Conservation (phyloP, 345 rosid species). For the Carallia pectinifolia region DNA sequence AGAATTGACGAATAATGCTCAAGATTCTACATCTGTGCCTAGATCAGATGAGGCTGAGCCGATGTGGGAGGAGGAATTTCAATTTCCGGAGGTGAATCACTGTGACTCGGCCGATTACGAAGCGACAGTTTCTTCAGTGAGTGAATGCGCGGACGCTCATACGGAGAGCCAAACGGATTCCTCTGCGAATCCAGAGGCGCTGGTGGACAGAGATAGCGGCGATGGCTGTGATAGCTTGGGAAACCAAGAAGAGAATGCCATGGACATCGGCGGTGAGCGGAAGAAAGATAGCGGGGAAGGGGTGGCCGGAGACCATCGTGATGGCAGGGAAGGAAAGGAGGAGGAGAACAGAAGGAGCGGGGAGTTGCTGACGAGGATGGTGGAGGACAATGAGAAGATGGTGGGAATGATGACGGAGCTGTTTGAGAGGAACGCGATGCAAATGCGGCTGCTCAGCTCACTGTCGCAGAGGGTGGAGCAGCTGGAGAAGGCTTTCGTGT, state of each 20-base stretch:
- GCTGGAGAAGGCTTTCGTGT: constrained; percentile 51
- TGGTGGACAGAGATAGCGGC: neutral
- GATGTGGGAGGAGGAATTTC: neutral
- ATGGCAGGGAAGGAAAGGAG: neutral
- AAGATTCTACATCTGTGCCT: neutral
- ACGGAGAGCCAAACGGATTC: constrained; percentile 23
- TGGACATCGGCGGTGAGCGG: too few relatives aligned
- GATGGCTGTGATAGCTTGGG: neutral
- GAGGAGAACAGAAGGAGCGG: constrained; percentile 33
- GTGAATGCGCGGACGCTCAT: constrained; percentile 3
- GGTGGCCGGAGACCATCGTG: neutral
- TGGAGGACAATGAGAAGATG: constrained; percentile 60
- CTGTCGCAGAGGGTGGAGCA: constrained; percentile 54
- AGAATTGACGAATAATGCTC: too few relatives aligned
- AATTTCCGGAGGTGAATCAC: too few relatives aligned
- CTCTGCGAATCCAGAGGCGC: constrained; percentile 11
- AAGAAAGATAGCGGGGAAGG: neutral
- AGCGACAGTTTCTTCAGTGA: neutral
- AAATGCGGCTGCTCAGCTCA: constrained; percentile 39
- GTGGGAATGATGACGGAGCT: constrained; percentile 49
- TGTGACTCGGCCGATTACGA: neutral
- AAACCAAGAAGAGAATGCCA: neutral
- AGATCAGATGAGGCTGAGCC: neutral
- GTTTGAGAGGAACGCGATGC: constrained; percentile 51
- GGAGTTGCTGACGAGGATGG: constrained; percentile 44